phyloP scores from a whole-genome alignment of 2,329 filamentous ascomycete genomes.

The Blumeriella jaapii region DNA sequence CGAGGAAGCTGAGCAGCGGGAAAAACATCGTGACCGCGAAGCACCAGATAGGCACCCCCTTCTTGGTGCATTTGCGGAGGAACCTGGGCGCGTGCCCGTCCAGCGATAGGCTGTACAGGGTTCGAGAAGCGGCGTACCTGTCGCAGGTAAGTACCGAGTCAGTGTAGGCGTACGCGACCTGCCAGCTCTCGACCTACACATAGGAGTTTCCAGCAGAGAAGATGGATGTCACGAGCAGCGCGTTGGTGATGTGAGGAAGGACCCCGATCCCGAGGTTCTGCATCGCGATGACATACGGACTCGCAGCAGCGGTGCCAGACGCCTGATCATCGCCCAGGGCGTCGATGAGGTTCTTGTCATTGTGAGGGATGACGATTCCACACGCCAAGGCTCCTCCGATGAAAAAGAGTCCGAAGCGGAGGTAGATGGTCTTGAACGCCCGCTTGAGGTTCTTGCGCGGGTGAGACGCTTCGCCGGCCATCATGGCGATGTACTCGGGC shows the following conservation, averaged over 20 bases:
- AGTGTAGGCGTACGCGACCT: not conserved
- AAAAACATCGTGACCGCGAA: conserved; percentile 54
- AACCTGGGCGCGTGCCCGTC: conserved; percentile 52
- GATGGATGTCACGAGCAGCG: conserved; percentile 47
- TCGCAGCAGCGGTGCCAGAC: conserved; percentile 32
- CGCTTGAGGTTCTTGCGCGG: conserved; percentile 52
- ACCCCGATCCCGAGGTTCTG: conserved; percentile 51
- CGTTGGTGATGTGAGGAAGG: conserved; percentile 58
- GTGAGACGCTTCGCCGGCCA: conserved; percentile 57
- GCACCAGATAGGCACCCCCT: conserved; percentile 50
- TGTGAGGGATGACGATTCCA: conserved; percentile 54
- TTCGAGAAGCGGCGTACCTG: conserved; percentile 52
- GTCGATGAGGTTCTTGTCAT: conserved; percentile 43
- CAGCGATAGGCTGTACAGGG: conserved; percentile 56
- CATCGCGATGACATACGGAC: conserved; percentile 45
- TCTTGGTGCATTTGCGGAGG: conserved; percentile 48
- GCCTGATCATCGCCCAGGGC: conserved; percentile 32
- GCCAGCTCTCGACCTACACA: conserved; percentile 25
- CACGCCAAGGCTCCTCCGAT: conserved; percentile 55
- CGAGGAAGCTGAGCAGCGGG: conserved; percentile 60
- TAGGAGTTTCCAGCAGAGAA: conserved; percentile 51
- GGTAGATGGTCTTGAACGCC: conserved; percentile 64
- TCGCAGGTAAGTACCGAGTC: not conserved
- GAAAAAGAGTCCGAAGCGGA: conserved; percentile 60
- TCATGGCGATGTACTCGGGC: conserved; percentile 56